Base-by-base conservation (phyloP, 2,329 filamentous ascomycete species). In the Dendryphion nanum region DNA sequence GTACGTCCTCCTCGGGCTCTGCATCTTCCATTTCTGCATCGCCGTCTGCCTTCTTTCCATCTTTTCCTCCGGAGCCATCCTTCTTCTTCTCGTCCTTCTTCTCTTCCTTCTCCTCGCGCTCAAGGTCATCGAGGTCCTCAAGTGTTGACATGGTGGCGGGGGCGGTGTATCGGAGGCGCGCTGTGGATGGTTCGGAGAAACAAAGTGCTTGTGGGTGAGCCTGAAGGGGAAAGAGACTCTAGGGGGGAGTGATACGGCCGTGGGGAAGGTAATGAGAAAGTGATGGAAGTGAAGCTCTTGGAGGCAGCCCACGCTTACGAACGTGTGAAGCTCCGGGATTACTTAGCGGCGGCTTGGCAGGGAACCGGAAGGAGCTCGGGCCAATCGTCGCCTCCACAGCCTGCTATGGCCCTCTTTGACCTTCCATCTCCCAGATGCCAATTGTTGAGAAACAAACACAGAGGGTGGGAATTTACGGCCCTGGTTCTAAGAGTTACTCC, bases 21-120 rank as follows among this genome's bases (percentile, higher is more conserved):
- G 82, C 84, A 65, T 96, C 90, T 67, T 91, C 83, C 90, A 96
- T 96, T 41, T 95, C 89, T 35, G 84, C 84, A 72, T 96, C 91
- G 33, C 78, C 85, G 58, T 84, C 82, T 37, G 68, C 55, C 66
- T 79, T 79, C 63, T 78, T 77, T 56, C 67, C 69, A 45, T 74
- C 70, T 58, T 79, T 76, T 59, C 78, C 76, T 30, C 50, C 52
- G 45, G 66, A 66, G 39, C 59, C 59, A 50, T 79, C 75, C 50
- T 75, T 72, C 47, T 74, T 73, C 61, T 71, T 66, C 42, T 73
- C 72, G 47, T 75, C 72, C 64, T 84, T 77, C 68, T 81, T 83
- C 77, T 70, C 79, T 58, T 88, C 83, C 75, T 82, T 84, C 67
- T 82, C 80, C 69, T 84, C 81, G 69, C 83, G 85, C 75, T 93